Percentiles rank a stretch among this genome's conserved stretches.
Evolutionary conservation across 2,329 filamentous ascomycete species (phyloP).

Genomic region (Talaromyces atroroseus): DNA sequence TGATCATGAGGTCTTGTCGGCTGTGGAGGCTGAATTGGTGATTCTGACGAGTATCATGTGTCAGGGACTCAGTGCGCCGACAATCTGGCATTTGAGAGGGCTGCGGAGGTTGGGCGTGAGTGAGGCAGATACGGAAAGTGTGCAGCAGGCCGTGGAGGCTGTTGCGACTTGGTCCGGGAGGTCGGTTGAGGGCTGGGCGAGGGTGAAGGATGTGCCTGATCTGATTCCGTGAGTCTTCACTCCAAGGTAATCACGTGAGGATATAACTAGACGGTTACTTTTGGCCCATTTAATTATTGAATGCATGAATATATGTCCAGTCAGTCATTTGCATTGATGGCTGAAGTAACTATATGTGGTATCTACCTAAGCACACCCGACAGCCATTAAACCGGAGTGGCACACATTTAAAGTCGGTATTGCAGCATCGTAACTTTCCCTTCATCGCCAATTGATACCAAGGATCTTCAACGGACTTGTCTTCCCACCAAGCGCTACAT

Average conservation of each 20-base stretch:
- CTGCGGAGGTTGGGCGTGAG: slow-evolving; percentile 36
- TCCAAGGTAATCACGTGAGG: not conserved
- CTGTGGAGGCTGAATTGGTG: slow-evolving; percentile 42
- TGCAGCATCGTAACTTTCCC: not conserved
- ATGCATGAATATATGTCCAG: not conserved
- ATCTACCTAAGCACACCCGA: no score
- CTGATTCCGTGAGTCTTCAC: not conserved
- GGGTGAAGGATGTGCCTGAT: slow-evolving; percentile 20
- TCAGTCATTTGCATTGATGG: no score
- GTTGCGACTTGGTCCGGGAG: slow-evolving; percentile 20
- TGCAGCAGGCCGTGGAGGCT: slow-evolving; percentile 21
- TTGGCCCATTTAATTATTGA: not conserved
- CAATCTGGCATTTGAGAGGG: slow-evolving; percentile 44
- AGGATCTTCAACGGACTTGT: slow-evolving; percentile 46
- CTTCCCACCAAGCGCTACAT: slow-evolving; percentile 31
- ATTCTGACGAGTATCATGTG: slow-evolving; percentile 42
- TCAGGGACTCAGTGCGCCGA: slow-evolving; percentile 38
- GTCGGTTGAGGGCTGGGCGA: slow-evolving; percentile 18
- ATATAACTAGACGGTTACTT: not conserved
- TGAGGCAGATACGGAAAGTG: slow-evolving; percentile 36
- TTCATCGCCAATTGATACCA: slow-evolving; percentile 43
- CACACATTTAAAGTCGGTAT: no score
- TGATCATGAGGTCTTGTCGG: slow-evolving; percentile 37
- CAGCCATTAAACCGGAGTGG: no score
- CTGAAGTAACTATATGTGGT: no score